Evolutionary conservation across 2,329 filamentous ascomycete genomes (phyloP).

Genomic region (Alternaria tenuissima): DNA sequence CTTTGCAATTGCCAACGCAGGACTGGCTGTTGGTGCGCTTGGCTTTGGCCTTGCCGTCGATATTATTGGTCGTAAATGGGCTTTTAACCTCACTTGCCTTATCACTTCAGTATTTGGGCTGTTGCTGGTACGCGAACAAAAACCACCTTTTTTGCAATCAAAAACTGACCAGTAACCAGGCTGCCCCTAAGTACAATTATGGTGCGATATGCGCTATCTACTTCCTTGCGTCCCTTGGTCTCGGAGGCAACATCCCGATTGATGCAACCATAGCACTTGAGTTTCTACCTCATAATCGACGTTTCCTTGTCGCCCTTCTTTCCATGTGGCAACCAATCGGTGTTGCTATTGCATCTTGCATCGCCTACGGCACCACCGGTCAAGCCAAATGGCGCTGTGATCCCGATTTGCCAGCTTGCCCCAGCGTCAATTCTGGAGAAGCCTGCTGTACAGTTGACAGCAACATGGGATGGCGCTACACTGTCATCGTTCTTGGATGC

Average conservation of each 20-base stretch:
- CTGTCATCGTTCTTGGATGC: constrained; percentile 36
- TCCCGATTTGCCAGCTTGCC: constrained; percentile 28
- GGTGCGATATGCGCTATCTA: constrained; percentile 40
- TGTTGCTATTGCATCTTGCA: constrained; percentile 36
- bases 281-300: constrained; percentile 38
- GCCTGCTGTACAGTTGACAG: constrained; percentile 19
- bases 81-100: constrained; percentile 39
- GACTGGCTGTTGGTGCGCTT: constrained; percentile 39
- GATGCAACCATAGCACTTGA: constrained; percentile 40
- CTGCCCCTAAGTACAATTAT: constrained; percentile 43
- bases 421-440: constrained; percentile 2
- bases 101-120: constrained; percentile 40
- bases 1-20: constrained; percentile 40
- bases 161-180: constrained; percentile 22
- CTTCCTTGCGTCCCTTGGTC: constrained; percentile 36
- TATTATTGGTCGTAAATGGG: constrained; percentile 41
- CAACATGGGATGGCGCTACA: constrained; percentile 46
- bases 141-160: background rate
- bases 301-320: constrained; percentile 39
- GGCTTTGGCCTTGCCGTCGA: constrained; percentile 38
- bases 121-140: constrained; percentile 22
- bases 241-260: constrained; percentile 41
- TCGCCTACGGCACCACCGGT: constrained; percentile 36
- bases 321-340: constrained; percentile 45
- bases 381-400: constrained; percentile 40